Conservation (phyloP, 2,329 filamentous ascomycete genomes). For the Pseudofabraea citricarpa region DNA sequence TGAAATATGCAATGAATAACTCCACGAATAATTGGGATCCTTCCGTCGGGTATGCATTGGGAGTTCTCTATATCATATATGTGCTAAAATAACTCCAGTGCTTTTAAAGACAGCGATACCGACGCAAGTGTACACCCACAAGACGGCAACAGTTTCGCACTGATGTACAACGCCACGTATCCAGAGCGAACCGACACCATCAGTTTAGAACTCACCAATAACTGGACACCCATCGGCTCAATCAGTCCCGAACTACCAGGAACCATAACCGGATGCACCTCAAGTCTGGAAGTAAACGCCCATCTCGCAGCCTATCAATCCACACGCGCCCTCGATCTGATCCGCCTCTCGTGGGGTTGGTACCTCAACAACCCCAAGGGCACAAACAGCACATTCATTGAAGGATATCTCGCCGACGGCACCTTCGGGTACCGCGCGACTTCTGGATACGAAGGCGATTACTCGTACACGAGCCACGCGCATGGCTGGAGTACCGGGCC, state of each 20-base stretch:
- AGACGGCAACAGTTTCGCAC: conserved; percentile 53
- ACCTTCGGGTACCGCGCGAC: conserved; percentile 51
- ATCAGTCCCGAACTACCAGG: conserved; percentile 50
- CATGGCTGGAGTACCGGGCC: conserved; percentile 47
- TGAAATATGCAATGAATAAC: conserved; percentile 17
- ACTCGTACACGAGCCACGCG: conserved; percentile 39
- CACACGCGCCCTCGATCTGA: conserved; percentile 47
- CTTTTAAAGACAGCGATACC: conserved; percentile 32
- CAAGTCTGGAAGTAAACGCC: conserved; percentile 53
- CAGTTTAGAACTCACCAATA: conserved; percentile 14
- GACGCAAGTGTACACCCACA: conserved; percentile 53
- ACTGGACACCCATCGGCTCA: conserved; percentile 40
- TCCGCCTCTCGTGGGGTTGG: conserved; percentile 55
- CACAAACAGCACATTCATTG: conserved; percentile 53
- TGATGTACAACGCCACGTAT: conserved; percentile 28
- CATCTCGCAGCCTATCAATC: conserved; percentile 45
- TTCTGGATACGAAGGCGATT: conserved; percentile 45
- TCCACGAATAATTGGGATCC: conserved; percentile 13
- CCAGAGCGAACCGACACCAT: conserved; percentile 32
- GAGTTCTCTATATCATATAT: conserved; percentile 9
- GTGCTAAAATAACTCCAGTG: conserved; percentile 12
- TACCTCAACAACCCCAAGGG: conserved; percentile 52
- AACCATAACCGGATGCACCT: conserved; percentile 54
- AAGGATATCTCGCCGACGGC: conserved; percentile 52
- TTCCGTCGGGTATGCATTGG: conserved; percentile 15